Evolutionary conservation across 176 grass and related monocot genomes (phyloP).

Genomic region (Aegilops longissima): DNA sequence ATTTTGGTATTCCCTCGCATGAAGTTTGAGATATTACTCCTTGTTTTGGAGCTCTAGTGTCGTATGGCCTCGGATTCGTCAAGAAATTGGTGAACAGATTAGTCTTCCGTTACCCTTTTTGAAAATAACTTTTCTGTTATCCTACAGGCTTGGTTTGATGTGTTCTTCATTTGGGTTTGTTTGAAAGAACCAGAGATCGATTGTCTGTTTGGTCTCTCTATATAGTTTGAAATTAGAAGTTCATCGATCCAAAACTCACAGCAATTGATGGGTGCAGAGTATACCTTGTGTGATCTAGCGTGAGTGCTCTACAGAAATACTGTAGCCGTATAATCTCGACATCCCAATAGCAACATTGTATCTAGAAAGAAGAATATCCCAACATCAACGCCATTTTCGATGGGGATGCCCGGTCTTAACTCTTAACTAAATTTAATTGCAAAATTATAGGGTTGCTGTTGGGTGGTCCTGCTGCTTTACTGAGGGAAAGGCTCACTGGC

Average conservation of each 20-base stretch:
- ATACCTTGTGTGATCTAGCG: background rate
- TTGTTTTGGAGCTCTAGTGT: background rate
- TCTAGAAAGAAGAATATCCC: background rate
- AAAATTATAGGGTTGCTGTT: conserved; percentile 46
- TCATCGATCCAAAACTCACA: conserved; percentile 10
- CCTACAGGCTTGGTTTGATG: conserved; percentile 2
- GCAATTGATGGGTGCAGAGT: conserved; percentile 12
- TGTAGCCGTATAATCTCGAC: background rate
- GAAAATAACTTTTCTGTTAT: background rate
- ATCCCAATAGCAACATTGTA: background rate
- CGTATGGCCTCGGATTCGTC: background rate
- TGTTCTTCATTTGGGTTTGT: conserved; percentile 17
- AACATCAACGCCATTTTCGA: conserved; percentile 21
- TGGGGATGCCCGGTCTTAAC: conserved; percentile 32
- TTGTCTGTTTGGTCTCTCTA: background rate
- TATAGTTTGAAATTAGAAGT: background rate
- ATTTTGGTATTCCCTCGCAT: background rate
- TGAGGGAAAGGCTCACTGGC: conserved; percentile 11
- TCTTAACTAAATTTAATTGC: conserved; percentile 30
- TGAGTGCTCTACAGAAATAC: background rate
- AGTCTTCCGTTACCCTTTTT: background rate
- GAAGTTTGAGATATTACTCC: background rate
- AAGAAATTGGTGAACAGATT: background rate
- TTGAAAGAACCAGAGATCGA: background rate
- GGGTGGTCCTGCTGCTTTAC: conserved; percentile 41